A percentile compares a stretch with the other conserved stretches of the same genome.
Evolutionary conservation across 2,329 filamentous ascomycete genomes (phyloP).

Genomic region (Colletotrichum tofieldiae): DNA sequence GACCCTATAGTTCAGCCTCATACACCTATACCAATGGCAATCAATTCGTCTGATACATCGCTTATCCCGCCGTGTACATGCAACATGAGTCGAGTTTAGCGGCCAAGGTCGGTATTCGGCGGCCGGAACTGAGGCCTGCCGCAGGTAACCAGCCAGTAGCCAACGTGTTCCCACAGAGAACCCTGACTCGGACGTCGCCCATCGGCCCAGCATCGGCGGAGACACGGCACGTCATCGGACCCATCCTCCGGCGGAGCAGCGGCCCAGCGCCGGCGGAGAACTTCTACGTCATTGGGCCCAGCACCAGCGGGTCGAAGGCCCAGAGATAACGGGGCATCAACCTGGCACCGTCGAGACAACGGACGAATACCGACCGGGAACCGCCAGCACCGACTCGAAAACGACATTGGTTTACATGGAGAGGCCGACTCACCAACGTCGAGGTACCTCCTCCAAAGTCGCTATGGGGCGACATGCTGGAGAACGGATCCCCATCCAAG

Average conservation of each 20-base stretch:
- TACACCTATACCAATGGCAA: neutral
- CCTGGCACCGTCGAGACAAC: conserved; percentile 39
- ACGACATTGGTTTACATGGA: conserved; percentile 13
- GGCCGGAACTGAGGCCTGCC: conserved; percentile 5
- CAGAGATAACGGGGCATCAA: conserved; percentile 42
- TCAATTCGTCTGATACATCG: conserved; percentile 4
- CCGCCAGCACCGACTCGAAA: conserved; percentile 37
- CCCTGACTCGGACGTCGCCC: conserved; percentile 39
- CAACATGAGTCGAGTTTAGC: conserved; percentile 7
- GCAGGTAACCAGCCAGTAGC: neutral
- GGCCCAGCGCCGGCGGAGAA: conserved; percentile 39
- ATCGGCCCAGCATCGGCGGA: conserved; percentile 39
- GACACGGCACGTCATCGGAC: conserved; percentile 41
- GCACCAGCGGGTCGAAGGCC: conserved; percentile 28
- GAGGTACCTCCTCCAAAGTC: conserved; percentile 14
- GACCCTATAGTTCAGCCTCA: conserved; percentile 8
- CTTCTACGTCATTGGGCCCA: conserved; percentile 41
- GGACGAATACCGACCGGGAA: conserved; percentile 40
- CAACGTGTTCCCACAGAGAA: neutral
- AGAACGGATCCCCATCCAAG: conserved; percentile 24
- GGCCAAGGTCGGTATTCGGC: neutral
- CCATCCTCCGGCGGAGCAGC: conserved; percentile 38
- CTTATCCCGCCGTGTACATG: neutral
- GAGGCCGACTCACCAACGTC: conserved; percentile 28
- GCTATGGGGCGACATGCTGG: conserved; percentile 10